Conservation (phyloP, 306 rosid genomes). For the Macrotyloma uniflorum region DNA sequence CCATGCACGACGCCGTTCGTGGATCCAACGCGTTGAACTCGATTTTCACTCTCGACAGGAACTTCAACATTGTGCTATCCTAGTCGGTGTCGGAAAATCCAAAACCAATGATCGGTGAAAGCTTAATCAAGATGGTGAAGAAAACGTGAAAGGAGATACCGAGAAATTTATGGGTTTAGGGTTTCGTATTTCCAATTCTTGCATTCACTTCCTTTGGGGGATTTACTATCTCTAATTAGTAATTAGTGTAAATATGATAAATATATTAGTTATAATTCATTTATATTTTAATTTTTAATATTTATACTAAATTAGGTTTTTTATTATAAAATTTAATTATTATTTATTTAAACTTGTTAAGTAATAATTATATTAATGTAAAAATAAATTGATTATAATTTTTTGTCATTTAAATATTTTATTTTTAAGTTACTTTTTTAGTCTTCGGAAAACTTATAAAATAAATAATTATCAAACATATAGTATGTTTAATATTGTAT, state of each 20-base stretch:
- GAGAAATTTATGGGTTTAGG: neutral
- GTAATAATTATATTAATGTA: too few species aligned
- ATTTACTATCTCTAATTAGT: neutral
- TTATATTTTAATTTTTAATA: too few species aligned
- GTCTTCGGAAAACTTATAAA: too few species aligned
- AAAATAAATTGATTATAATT: too few species aligned
- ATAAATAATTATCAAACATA: too few species aligned
- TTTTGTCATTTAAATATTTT: too few species aligned
- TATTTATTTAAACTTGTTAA: too few species aligned
- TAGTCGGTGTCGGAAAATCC: neutral
- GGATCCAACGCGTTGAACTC: conserved; percentile 95
- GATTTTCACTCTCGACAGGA: conserved; percentile 74
- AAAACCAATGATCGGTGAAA: neutral
- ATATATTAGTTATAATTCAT: neutral
- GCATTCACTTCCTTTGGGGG: neutral
- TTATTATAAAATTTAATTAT: too few species aligned
- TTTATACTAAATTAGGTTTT: neutral
- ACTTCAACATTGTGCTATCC: conserved; percentile 61
- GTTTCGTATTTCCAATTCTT: neutral
- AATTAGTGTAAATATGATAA: neutral
- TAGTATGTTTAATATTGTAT: too few species aligned
- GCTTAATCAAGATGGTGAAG: neutral
- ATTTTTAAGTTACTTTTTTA: too few species aligned
- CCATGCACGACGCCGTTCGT: conserved; percentile 87
- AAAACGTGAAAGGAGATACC: neutral